Base-by-base conservation (phyloP, 331 rosid genomes). In the Quercus tomentella region DNA sequence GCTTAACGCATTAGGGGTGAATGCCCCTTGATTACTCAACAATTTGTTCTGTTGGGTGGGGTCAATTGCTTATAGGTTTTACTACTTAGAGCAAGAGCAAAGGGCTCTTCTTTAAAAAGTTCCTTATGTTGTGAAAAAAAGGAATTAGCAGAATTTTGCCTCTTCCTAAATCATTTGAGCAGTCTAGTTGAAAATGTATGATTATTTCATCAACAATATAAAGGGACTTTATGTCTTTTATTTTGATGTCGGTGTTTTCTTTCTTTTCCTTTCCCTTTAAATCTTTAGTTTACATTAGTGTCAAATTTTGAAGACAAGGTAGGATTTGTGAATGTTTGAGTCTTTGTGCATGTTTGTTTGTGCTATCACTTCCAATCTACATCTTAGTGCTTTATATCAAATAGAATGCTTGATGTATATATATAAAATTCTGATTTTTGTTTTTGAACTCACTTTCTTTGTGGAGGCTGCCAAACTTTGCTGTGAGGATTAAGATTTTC, bases 111-210 rank as follows among this genome's bases (percentile, higher is more conserved):
- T 35, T 35, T 35, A 35, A 35, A 35, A 35, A 6, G 41, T 35
- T 35, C 41, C 41, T 1, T 35, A 35, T 1, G 41, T 35, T 35
- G 2, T 35, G 41, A 9, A 35, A 35, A 35, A 35, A 35, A 35
- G 9, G 41, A 6, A 35, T 35, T 5, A 33, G 37, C 0, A 33
- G 37, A 35, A 6, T 35, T 35, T 6, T 88, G 84, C 96, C 97
- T 72, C 98, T 95, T 85, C 98, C 97, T 12, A 93, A 89, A 75
- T 87, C 91, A 82, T 91, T 95, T 81, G 85, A 86, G 86, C 79
- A 75, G 72, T 96, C 97, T 81, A 84, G 93, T 80, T 74, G 56
- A 63, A 88, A 91, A 90, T 97, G 97, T 92, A 88, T 37, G 43
- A 7, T 7, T 7, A 37, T 72, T 63, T 45, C 52, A 73, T 43